phyloP scores from a whole-genome alignment of 2,329 filamentous ascomycete genomes.

The Ophiostoma sp. region DNA sequence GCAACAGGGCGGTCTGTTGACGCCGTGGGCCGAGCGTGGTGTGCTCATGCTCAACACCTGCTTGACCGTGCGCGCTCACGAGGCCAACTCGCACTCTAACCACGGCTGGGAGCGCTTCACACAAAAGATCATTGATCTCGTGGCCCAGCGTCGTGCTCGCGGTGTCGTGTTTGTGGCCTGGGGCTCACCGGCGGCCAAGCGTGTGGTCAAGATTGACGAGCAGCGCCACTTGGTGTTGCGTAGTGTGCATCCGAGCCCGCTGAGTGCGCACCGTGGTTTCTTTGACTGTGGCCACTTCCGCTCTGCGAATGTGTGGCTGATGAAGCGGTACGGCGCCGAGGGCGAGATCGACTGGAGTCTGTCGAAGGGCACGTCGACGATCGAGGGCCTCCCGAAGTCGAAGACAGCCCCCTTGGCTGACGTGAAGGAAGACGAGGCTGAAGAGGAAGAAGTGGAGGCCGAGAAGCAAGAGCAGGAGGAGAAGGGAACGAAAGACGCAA shows the following conservation, averaged over 20 bases:
- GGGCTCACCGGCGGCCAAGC: conserved; percentile 80
- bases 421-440: conserved; percentile 25
- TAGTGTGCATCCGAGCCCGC: conserved; percentile 88
- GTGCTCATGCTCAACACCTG: conserved; percentile 94
- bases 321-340: conserved; percentile 72
- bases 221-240: conserved; percentile 78
- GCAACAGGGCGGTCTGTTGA: conserved; percentile 78
- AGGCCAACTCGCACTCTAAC: conserved; percentile 81
- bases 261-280: conserved; percentile 81
- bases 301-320: conserved; percentile 82
- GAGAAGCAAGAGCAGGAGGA: conserved; percentile 35
- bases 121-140: conserved; percentile 84
- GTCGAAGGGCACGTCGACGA: conserved; percentile 38
- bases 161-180: conserved; percentile 96
- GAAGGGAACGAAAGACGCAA: conserved; percentile 31
- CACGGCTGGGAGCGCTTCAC: conserved; percentile 94
- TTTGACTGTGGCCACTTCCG: conserved; percentile 81
- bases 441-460: conserved; percentile 28
- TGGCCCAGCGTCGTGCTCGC: conserved; percentile 70
- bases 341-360: conserved; percentile 84
- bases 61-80: conserved; percentile 85
- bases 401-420: conserved; percentile 30
- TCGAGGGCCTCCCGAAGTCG: conserved; percentile 26
- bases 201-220: conserved; percentile 71
- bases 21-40: conserved; percentile 89